Percentiles rank a stretch among this genome's conserved stretches.
Conservation (phyloP, 495 filamentous ascomycete genomes). For the Cryomyces minteri region DNA sequence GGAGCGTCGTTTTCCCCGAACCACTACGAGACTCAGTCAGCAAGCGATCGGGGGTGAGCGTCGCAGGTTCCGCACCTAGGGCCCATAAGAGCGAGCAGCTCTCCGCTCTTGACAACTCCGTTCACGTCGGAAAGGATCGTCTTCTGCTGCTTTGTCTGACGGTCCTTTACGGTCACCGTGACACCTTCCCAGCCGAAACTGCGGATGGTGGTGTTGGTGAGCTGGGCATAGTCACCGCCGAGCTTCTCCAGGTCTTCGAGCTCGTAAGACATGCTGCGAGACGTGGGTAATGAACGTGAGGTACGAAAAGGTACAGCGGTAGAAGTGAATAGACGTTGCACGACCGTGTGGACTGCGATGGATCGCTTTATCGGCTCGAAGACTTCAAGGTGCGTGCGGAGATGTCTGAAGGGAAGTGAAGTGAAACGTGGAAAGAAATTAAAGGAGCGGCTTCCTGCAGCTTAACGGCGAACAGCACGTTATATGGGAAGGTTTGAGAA, state of each 20-base stretch:
- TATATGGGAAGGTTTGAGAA: no score
- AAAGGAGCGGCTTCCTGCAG: no score
- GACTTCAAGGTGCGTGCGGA: no score
- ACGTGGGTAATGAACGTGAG: no score
- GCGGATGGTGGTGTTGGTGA: conserved; percentile 20
- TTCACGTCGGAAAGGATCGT: conserved; percentile 32
- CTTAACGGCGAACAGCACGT: no score
- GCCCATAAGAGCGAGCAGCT: conserved; percentile 60
- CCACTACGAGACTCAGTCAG: conserved; percentile 19
- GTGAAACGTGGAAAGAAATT: no score
- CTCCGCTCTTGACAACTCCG: conserved; percentile 39
- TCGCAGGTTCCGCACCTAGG: conserved; percentile 23
- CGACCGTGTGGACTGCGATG: no score
- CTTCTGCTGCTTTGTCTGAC: conserved; percentile 38
- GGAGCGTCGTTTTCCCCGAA: conserved; percentile 60
- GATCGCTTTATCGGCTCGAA: no score
- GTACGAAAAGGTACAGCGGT: no score
- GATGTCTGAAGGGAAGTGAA: no score
- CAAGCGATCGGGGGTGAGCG: neutral
- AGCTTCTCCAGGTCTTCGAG: conserved; percentile 18
- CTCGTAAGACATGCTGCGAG: no score
- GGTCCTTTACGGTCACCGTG: conserved; percentile 50
- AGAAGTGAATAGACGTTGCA: no score
- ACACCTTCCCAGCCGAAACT: conserved; percentile 42
- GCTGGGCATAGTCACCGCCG: conserved; percentile 17